These are phyloP conservation scores for Hypoxylon trugodes DNA, from an alignment of 495 filamentous ascomycete species.

Conservation along the genomic window DNA sequence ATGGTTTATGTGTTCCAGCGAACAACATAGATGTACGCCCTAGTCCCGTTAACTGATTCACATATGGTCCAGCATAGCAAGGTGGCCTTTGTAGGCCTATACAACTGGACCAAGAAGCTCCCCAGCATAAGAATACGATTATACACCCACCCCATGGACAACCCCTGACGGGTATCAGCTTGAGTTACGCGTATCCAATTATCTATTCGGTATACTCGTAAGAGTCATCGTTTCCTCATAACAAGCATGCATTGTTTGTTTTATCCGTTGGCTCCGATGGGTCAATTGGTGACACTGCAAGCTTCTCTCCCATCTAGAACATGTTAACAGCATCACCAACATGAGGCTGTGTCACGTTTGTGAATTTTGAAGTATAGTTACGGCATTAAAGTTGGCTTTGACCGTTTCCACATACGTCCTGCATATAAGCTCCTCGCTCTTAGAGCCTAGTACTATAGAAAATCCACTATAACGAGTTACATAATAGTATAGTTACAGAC, in stretches of 20 bases:
- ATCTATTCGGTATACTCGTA: conserved; percentile 4
- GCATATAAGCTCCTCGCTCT: background rate
- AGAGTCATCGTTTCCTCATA: background rate
- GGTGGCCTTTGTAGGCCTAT: background rate
- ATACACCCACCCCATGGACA: conserved; percentile 24
- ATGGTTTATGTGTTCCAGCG: conserved; percentile 4
- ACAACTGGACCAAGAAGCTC: background rate
- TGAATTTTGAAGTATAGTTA: conserved; percentile 27
- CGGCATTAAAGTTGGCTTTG: conserved; percentile 22
- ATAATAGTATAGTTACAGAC: background rate
- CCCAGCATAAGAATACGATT: conserved; percentile 4
- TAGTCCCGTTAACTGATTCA: background rate
- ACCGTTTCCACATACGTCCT: conserved; percentile 3
- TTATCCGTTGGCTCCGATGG: conserved; percentile 16
- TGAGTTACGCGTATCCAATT: conserved; percentile 5
- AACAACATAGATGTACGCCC: conserved; percentile 1
- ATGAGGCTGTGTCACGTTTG: conserved; percentile 25
- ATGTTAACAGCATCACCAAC: conserved; percentile 22
- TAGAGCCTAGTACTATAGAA: conserved; percentile 4
- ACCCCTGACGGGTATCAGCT: conserved; percentile 4
- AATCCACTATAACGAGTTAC: background rate
- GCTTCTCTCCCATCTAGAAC: conserved; percentile 7
- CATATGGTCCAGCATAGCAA: conserved; percentile 13
- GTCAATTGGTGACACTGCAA: conserved; percentile 15
- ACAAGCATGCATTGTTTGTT: background rate